phyloP scores from a whole-genome alignment of 1,284 basidiomycete genomes.

The Trametes versicolor region DNA sequence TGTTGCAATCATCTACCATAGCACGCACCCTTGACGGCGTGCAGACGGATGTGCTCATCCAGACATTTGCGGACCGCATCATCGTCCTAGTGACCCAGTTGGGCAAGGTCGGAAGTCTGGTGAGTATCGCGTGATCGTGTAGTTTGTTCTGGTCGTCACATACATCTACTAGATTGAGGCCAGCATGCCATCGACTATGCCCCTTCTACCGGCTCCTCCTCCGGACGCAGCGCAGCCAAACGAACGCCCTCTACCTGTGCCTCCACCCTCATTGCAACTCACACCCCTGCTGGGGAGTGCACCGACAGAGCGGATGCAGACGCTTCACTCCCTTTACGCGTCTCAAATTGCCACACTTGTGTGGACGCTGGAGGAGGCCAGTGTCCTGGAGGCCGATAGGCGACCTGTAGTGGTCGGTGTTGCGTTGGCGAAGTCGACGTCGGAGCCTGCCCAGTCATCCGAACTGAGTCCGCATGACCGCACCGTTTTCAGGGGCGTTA shows the following conservation, averaged over 20 bases:
- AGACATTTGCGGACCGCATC: constrained; percentile 81
- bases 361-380: constrained; percentile 66
- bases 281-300: constrained; percentile 82
- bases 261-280: constrained; percentile 78
- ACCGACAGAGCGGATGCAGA: constrained; percentile 68
- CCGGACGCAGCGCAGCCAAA: constrained; percentile 50
- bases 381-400: constrained; percentile 51
- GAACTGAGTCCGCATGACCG: constrained; percentile 58
- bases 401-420: constrained; percentile 75
- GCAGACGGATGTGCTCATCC: constrained; percentile 79
- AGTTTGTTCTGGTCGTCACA: constrained; percentile 5
- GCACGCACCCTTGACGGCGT: constrained; percentile 61
- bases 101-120: constrained; percentile 88
- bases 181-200: constrained; percentile 72
- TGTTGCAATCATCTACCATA: constrained; percentile 48
- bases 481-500: constrained; percentile 69
- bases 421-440: constrained; percentile 60
- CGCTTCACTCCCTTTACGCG: constrained; percentile 84
- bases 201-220: constrained; percentile 58
- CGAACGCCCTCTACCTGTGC: constrained; percentile 62
- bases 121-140: constrained; percentile 47
- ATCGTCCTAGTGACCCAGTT: constrained; percentile 88
- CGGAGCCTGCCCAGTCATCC: constrained; percentile 45
- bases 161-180: constrained; percentile 75
- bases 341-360: constrained; percentile 88